Conservation (phyloP, 1,139 yeast species). For the Debaryomyces nepalensis region DNA sequence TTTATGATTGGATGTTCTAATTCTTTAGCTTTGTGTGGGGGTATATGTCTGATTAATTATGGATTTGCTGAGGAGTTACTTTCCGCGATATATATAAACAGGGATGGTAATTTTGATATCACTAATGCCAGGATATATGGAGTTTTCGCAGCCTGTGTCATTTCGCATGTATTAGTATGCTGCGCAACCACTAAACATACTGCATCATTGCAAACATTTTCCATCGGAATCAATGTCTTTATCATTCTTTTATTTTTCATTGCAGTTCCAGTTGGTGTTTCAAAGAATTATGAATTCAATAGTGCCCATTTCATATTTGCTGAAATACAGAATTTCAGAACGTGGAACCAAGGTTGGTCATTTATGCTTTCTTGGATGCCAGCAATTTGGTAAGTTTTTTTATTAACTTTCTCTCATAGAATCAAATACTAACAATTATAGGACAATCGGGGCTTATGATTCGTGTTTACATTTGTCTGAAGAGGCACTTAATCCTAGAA, state of each 20-base stretch:
- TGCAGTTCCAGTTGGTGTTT: constrained; percentile 35
- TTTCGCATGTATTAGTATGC: constrained; percentile 25
- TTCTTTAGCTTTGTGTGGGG: constrained; percentile 32
- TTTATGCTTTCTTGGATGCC: constrained; percentile 35
- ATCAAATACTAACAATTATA: constrained; percentile 1
- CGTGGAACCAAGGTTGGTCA: constrained; percentile 29
- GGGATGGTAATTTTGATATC: constrained; percentile 28
- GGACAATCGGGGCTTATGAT: constrained; percentile 38
- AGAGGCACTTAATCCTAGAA: constrained; percentile 33
- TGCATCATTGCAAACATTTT: constrained; percentile 26
- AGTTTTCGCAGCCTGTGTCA: constrained; percentile 31
- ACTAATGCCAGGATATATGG: constrained; percentile 32
- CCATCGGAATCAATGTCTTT: constrained; percentile 25
- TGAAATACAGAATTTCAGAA: constrained; percentile 22
- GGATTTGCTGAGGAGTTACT: constrained; percentile 34
- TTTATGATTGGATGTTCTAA: constrained; percentile 35
- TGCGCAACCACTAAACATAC: constrained; percentile 28
- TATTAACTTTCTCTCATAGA: background rate
- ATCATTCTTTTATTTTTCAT: constrained; percentile 26
- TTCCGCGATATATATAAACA: constrained; percentile 28
- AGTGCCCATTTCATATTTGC: constrained; percentile 24
- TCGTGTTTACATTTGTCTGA: constrained; percentile 38
- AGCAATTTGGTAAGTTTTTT: constrained; percentile 27
- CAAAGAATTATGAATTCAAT: constrained; percentile 18
- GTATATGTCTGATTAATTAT: constrained; percentile 32